phyloP scores from a whole-genome alignment of 305 asterid genomes.

The Fraxinus baroniana region DNA sequence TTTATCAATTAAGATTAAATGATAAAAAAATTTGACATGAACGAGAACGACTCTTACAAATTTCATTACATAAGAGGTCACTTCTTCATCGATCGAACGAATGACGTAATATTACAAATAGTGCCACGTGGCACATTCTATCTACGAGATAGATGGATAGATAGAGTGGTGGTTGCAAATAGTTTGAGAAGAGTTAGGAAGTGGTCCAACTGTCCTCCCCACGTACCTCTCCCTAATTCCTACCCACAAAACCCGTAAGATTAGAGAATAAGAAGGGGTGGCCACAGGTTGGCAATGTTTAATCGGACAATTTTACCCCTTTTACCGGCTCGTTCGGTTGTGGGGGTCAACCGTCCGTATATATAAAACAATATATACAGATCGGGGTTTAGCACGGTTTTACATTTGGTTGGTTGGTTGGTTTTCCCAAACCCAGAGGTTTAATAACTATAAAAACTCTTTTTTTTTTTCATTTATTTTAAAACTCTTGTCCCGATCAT shows the following conservation, averaged over 20 bases:
- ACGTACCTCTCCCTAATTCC: constrained; percentile 15
- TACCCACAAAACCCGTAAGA: constrained; percentile 27
- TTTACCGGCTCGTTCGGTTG: constrained; percentile 19
- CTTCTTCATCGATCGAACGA: background rate
- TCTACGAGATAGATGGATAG: constrained; percentile 17
- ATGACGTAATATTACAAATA: no score
- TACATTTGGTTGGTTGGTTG: constrained; percentile 31
- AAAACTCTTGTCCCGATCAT: background rate
- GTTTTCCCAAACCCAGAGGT: constrained; percentile 61
- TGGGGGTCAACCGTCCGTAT: constrained; percentile 3
- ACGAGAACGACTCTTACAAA: background rate
- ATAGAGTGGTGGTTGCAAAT: constrained; percentile 28
- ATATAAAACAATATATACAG: constrained; percentile 25
- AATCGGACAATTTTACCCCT: constrained; percentile 36
- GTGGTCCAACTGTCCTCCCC: constrained; percentile 35
- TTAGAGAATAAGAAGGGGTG: constrained; percentile 12
- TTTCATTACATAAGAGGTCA: background rate
- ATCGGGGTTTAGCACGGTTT: constrained; percentile 51
- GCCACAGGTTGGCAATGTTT: background rate
- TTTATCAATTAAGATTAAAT: background rate
- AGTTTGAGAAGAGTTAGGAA: constrained; percentile 34
- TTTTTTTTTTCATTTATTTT: background rate
- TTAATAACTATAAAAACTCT: constrained; percentile 18
- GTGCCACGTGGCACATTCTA: constrained; percentile 35
- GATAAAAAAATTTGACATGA: background rate